Conservation (phyloP, 345 rosid species). For the Zanthoxylum bungeanum region DNA sequence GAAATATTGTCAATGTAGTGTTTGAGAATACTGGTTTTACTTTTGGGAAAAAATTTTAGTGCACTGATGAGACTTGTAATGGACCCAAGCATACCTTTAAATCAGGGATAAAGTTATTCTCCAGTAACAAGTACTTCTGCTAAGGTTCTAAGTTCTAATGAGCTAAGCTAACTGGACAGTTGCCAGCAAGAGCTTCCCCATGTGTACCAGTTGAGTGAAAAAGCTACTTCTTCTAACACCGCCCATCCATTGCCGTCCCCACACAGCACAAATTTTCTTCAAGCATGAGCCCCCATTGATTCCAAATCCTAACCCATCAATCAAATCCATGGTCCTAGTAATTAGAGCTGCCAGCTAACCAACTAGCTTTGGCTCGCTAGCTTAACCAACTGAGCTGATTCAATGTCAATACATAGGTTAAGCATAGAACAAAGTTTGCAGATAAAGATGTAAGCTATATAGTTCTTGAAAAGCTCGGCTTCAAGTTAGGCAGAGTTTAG, state of each 20-base stretch:
- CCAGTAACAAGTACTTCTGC: conserved; percentile 2
- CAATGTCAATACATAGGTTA: neutral
- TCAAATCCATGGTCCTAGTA: conserved; percentile 33
- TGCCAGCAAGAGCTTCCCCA: conserved; percentile 19
- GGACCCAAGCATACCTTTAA: neutral
- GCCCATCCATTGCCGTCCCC: conserved; percentile 56
- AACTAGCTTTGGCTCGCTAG: conserved; percentile 1
- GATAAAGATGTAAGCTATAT: neutral
- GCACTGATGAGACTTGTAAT: neutral
- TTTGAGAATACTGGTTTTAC: neutral
- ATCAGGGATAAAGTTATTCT: conserved; percentile 13
- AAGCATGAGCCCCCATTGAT: conserved; percentile 28
- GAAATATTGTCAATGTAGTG: neutral
- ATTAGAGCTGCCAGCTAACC: conserved; percentile 23
- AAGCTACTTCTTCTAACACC: conserved; percentile 31
- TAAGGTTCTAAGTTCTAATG: conserved; percentile 31
- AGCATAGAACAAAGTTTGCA: neutral
- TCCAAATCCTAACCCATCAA: conserved; percentile 52
- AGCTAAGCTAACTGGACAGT: conserved; percentile 8
- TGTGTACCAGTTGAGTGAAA: conserved; percentile 22
- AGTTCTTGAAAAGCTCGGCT: conserved; percentile 6
- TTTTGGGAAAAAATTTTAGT: neutral
- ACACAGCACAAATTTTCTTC: conserved; percentile 31
- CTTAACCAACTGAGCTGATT: conserved; percentile 5
- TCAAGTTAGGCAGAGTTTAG: neutral